Evolutionary conservation across 1,284 basidiomycete species (phyloP).

Genomic region (Microbotryum scabiosae): DNA sequence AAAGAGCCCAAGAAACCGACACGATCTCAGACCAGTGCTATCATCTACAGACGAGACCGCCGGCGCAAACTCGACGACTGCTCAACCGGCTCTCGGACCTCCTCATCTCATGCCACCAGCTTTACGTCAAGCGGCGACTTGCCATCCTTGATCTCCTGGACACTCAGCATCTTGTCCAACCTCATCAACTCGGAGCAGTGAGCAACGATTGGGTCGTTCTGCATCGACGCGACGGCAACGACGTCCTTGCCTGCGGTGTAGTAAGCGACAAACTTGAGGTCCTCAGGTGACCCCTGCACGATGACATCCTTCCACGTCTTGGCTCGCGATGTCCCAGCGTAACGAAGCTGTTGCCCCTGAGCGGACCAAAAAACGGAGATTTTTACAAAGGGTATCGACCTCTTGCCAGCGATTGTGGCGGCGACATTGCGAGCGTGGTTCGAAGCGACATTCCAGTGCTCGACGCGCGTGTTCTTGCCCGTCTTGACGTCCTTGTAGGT

Average conservation of each 20-base stretch:
- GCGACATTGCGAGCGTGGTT: constrained; percentile 80
- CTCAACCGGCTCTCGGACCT: too few species aligned
- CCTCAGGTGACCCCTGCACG: constrained; percentile 65
- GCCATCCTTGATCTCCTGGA: constrained; percentile 58
- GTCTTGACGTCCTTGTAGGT: constrained; percentile 35
- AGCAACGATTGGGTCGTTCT: constrained; percentile 52
- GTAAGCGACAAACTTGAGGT: constrained; percentile 83
- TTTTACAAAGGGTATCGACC: constrained; percentile 56
- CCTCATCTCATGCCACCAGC: too few species aligned
- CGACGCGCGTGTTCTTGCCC: constrained; percentile 57
- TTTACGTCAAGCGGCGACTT: constrained; percentile 31
- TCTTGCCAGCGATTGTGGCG: constrained; percentile 57
- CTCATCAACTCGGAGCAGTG: constrained; percentile 74
- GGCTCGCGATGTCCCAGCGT: constrained; percentile 54
- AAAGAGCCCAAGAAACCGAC: too few species aligned
- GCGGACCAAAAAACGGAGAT: constrained; percentile 76
- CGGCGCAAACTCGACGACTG: too few species aligned
- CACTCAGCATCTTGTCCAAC: constrained; percentile 68
- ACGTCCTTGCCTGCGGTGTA: constrained; percentile 69
- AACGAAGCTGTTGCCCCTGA: constrained; percentile 69
- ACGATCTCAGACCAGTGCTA: too few species aligned
- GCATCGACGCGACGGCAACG: constrained; percentile 66
- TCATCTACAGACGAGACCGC: too few species aligned
- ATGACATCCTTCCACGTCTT: constrained; percentile 54
- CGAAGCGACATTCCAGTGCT: constrained; percentile 86